Evolutionary conservation across 1,139 yeast species (phyloP).

Genomic region (Kodamaea arcana): DNA sequence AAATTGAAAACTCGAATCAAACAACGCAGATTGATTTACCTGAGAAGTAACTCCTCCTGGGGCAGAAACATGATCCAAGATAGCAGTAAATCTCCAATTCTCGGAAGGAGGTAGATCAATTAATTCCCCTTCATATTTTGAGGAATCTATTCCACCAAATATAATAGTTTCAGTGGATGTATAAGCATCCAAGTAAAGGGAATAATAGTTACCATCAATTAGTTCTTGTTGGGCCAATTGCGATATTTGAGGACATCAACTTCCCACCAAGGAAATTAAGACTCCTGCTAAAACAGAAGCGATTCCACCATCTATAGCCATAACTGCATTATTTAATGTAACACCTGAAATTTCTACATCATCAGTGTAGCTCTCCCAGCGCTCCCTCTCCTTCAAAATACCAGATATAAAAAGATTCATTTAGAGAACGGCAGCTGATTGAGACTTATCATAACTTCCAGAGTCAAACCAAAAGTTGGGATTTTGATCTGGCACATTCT

Average conservation of each 20-base stretch:
- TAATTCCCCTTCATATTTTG: slow-evolving; percentile 15
- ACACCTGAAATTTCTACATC: not conserved
- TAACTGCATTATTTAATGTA: not conserved
- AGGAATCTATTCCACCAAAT: slow-evolving; percentile 19
- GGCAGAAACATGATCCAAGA: slow-evolving; percentile 2
- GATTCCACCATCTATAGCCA: not conserved
- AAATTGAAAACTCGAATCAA: slow-evolving; percentile 54
- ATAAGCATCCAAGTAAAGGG: slow-evolving; percentile 21
- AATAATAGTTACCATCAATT: slow-evolving; percentile 16
- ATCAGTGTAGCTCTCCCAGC: slow-evolving; percentile 4
- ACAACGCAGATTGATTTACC: slow-evolving; percentile 28
- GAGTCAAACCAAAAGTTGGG: not conserved
- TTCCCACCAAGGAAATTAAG: slow-evolving; percentile 11
- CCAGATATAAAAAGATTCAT: slow-evolving; percentile 6
- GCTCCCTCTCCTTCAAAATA: slow-evolving; percentile 10
- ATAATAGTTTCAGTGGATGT: slow-evolving; percentile 14
- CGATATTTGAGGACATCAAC: slow-evolving; percentile 11
- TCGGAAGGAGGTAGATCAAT: not conserved
- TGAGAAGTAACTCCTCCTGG: not conserved
- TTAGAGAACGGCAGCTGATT: not conserved
- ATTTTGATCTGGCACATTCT: not conserved
- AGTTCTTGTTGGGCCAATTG: slow-evolving; percentile 16
- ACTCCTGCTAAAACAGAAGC: slow-evolving; percentile 12
- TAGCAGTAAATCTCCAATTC: slow-evolving; percentile 5
- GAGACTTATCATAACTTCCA: not conserved